Percentiles rank a stretch among this genome's conserved stretches.
phyloP scores from a whole-genome alignment of 139 green algal genomes.

The Auxenochlorella pyrenoidosa region DNA sequence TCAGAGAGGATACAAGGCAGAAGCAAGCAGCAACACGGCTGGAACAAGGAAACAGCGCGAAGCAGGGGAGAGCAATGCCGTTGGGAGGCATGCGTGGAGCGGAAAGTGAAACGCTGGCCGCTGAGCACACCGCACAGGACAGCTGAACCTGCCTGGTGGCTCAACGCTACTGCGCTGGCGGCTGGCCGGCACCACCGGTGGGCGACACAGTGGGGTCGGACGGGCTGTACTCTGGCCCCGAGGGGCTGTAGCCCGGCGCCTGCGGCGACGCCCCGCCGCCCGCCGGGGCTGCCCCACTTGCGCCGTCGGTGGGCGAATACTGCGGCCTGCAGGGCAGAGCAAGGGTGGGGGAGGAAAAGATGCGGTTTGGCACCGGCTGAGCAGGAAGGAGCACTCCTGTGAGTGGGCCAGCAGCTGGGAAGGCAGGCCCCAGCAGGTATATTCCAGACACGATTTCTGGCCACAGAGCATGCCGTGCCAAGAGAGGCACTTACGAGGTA shows the following conservation, averaged over 20 bases:
- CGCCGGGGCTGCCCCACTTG: background rate
- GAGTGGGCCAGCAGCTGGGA: background rate
- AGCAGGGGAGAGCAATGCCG: background rate
- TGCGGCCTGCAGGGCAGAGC: background rate
- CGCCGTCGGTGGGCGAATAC: background rate
- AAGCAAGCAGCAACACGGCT: background rate
- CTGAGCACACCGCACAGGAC: too few species aligned
- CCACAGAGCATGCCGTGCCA: background rate
- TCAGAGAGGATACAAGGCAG: background rate
- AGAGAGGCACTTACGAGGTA: background rate
- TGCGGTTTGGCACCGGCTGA: too few species aligned
- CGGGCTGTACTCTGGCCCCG: slow-evolving; percentile 23
- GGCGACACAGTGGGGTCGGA: slow-evolving; percentile 4
- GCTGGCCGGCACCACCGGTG: background rate
- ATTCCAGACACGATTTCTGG: background rate
- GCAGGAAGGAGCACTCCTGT: background rate
- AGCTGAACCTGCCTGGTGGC: too few species aligned
- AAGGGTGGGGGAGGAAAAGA: background rate
- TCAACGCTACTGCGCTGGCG: background rate
- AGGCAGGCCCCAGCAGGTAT: too few species aligned
- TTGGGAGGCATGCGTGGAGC: too few species aligned
- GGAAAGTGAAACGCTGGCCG: too few species aligned
- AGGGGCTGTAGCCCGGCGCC: background rate
- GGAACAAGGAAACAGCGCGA: background rate
- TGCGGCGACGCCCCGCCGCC: background rate